These are phyloP conservation scores for Euryodendron excelsum DNA, from an alignment of 148 eudicot species.

Conservation along the genomic window DNA sequence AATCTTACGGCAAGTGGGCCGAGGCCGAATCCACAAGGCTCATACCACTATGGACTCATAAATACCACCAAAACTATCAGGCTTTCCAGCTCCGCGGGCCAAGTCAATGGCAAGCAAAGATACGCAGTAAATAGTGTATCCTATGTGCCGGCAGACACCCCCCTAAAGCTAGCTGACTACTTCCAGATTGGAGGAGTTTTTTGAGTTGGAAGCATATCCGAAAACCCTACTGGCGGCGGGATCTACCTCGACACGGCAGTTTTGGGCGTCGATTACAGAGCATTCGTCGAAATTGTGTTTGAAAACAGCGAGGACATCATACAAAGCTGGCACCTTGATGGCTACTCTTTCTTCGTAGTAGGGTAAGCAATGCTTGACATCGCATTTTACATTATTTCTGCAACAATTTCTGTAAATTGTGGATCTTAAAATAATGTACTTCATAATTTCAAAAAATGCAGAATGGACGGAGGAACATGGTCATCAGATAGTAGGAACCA, in stretches of 20 bases:
- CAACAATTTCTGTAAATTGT: too few species aligned
- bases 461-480: constrained; percentile 98
- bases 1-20: constrained; percentile 98
- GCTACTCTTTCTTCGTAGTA: constrained; percentile 87
- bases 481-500: constrained; percentile 55
- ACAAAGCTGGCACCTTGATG: constrained; percentile 84
- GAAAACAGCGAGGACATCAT: constrained; percentile 69
- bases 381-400: too few species aligned
- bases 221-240: constrained; percentile 60
- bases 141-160: constrained; percentile 76
- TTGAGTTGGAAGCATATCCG: constrained; percentile 64
- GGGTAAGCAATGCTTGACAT: too few species aligned
- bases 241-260: constrained; percentile 76
- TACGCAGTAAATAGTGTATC: constrained; percentile 93
- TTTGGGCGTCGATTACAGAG: constrained; percentile 62
- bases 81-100: constrained; percentile 72
- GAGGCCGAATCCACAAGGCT: constrained; percentile 97
- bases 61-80: constrained; percentile 77
- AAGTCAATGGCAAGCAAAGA: constrained; percentile 72
- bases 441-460: constrained; percentile 27
- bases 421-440: neutral
- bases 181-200: constrained; percentile 85
- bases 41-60: constrained; percentile 92
- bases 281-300: constrained; percentile 77
- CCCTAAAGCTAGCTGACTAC: constrained; percentile 84